These are phyloP conservation scores for Cardamine occulta DNA, from an alignment of 345 rosid genomes.

Conservation along the genomic window DNA sequence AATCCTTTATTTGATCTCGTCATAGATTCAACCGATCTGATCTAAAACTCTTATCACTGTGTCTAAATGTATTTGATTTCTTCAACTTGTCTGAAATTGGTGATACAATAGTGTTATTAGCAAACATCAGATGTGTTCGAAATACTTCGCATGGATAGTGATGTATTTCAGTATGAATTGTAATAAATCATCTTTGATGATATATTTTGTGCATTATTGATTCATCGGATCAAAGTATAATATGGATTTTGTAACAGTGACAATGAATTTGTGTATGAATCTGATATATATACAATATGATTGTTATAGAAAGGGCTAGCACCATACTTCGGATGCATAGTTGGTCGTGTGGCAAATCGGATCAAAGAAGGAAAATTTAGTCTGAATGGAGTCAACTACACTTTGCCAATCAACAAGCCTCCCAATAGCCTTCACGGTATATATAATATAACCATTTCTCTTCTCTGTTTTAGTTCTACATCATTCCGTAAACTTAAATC, in stretches of 20 bases:
- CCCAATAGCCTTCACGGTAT: constrained; percentile 96
- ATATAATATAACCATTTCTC: constrained; percentile 3
- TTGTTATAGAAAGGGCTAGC: constrained; percentile 69
- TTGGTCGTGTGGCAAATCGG: constrained; percentile 92
- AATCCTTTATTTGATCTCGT: background rate
- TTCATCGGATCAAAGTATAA: background rate
- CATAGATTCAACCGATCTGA: constrained; percentile 21
- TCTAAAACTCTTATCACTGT: background rate
- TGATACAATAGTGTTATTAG: background rate
- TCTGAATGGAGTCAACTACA: constrained; percentile 68
- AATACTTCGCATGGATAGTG: no score
- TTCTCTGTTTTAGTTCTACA: constrained; percentile 8
- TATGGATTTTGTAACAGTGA: background rate
- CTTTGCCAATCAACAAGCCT: constrained; percentile 81
- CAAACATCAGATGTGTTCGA: constrained; percentile 3
- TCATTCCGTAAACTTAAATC: background rate
- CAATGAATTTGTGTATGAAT: constrained; percentile 3
- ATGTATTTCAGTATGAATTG: background rate
- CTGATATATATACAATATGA: background rate
- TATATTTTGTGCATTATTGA: background rate
- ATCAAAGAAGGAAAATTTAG: constrained; percentile 84
- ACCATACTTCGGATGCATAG: constrained; percentile 92
- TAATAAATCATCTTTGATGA: background rate
- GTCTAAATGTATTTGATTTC: background rate
- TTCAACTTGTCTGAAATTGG: background rate